Conservation (phyloP, 768 basidiomycete species). For the Phlebiopsis flavidoalba region DNA sequence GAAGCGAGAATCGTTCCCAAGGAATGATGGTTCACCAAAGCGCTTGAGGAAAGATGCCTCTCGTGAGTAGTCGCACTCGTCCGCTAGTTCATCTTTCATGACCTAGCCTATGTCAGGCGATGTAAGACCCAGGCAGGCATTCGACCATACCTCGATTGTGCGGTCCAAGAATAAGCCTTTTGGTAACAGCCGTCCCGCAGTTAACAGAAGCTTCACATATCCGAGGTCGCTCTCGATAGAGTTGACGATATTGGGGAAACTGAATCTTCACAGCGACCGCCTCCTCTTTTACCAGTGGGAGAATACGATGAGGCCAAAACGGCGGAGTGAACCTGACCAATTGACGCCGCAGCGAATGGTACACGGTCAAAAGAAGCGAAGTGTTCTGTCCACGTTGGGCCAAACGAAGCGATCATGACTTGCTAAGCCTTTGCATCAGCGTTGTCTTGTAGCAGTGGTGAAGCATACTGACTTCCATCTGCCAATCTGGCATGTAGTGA, state of each 20-base stretch:
- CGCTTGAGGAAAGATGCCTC: constrained; percentile 69
- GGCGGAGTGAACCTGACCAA: constrained; percentile 91
- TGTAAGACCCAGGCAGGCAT: neutral
- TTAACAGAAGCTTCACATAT: constrained; percentile 75
- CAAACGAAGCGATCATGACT: constrained; percentile 75
- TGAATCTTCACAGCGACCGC: constrained; percentile 85
- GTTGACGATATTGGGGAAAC: constrained; percentile 84
- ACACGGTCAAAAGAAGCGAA: constrained; percentile 78
- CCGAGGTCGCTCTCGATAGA: constrained; percentile 86
- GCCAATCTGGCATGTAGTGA: constrained; percentile 99
- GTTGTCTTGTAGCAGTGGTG: neutral
- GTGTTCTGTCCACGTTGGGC: constrained; percentile 62
- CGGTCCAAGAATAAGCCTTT: constrained; percentile 87
- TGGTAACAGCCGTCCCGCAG: constrained; percentile 77
- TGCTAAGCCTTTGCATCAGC: constrained; percentile 28
- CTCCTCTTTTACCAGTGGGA: constrained; percentile 46
- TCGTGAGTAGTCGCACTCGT: constrained; percentile 87
- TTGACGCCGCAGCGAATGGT: constrained; percentile 94
- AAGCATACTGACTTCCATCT: constrained; percentile 70
- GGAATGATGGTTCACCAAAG: constrained; percentile 47
- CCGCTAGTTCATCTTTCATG: constrained; percentile 83
- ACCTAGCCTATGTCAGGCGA: constrained; percentile 40
- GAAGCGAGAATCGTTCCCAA: constrained; percentile 63
- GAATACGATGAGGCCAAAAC: constrained; percentile 47
- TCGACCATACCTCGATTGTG: constrained; percentile 58